Evolutionary conservation across 169 alveolate genomes (phyloP), one percentile per base, ranked within the genome.

Genomic region (Plasmodium coatneyi): DNA sequence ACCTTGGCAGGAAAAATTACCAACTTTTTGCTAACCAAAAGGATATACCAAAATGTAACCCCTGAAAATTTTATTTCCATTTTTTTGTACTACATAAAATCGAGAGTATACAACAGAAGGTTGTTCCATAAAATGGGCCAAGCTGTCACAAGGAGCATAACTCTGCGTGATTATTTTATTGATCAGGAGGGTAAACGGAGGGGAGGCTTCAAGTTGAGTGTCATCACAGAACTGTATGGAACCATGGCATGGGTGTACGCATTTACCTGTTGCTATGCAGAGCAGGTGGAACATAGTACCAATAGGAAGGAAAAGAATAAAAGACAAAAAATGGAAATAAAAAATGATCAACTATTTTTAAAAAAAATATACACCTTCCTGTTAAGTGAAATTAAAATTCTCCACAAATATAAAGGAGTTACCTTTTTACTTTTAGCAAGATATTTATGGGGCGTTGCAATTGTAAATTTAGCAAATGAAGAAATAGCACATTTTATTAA

Each of bases 181-280:
- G 6, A 32, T 3, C 0, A 5, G 14, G 34, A 46, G 25, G 34
- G 34, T 10, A 81, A 52, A 16, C 66, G 41, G 10, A 2, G 36
- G n/a, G 92, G 36, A 76, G 22, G 60, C 72, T 19, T 89, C 19
- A 91, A 91, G 71, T 30, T 81, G 1, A 91, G 78, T 12, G 82
- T 91, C 32, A 32, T 91, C 60, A 80, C 84, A 10, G 95, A 91
- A 72, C 52, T 91, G 30, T 81, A 71, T 81, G 95, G 86, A 22
- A 91, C 95, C 1, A 91, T 91, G 95, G 80, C 95, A 14, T 91
- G 95, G 95, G 95, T 86, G 14, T 91, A 91, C 56, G 95, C 95
- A n/a, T 91, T 91, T 91, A 72, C 92, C 10, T 91, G 39, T 76
- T 74, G 25, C 36, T 28, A 36, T 60, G 71, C 46, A 66, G 83